Conservation (phyloP, 352 stramenopile species). For the Stramenopiles sp. region DNA sequence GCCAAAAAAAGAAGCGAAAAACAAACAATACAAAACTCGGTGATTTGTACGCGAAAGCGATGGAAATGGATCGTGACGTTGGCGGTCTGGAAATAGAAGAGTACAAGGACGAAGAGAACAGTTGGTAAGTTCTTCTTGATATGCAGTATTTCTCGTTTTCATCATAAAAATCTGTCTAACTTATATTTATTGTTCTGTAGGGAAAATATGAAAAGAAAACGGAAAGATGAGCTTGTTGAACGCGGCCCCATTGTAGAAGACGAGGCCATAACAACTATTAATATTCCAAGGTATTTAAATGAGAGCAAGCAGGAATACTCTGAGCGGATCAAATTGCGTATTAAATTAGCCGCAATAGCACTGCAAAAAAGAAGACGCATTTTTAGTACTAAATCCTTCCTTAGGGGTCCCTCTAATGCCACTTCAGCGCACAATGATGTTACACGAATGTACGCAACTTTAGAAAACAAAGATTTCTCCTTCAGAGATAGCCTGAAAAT, state of each 20-base stretch:
- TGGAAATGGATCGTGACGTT: neutral
- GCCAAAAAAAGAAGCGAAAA: neutral
- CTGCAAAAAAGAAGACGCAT: neutral
- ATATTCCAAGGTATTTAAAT: neutral
- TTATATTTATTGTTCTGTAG: no score
- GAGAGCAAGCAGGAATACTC: neutral
- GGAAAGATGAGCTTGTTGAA: neutral
- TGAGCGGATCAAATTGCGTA: neutral
- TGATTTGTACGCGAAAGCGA: neutral
- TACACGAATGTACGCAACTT: neutral
- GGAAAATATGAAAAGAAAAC: neutral
- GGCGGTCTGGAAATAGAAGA: neutral
- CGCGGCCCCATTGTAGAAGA: neutral
- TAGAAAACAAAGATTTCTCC: neutral
- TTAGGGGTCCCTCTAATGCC: neutral
- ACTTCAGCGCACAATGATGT: neutral
- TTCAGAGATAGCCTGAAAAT: neutral
- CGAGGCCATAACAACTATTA: neutral
- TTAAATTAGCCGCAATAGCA: neutral
- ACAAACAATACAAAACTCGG: neutral
- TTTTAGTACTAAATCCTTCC: neutral
- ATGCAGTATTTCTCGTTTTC: no score
- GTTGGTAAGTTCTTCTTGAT: no score
- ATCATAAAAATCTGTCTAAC: no score
- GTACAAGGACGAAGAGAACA: neutral